Conservation (phyloP, 2,329 filamentous ascomycete species). For the Colletotrichum eremochloae region DNA sequence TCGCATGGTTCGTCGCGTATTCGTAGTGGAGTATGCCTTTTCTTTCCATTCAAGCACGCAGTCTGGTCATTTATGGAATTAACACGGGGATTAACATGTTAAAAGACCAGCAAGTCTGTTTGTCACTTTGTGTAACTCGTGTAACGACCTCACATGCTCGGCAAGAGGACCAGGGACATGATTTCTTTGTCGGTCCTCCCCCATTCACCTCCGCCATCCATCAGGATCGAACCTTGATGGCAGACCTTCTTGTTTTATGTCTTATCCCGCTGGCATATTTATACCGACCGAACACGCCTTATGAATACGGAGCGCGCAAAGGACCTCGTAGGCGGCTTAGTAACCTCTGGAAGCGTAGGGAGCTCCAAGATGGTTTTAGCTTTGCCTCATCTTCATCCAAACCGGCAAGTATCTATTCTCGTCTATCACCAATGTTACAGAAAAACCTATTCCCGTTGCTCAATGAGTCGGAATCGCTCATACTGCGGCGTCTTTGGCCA, state of each 20-base stretch:
- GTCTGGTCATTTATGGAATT: background rate
- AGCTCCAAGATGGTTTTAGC: background rate
- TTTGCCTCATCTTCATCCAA: background rate
- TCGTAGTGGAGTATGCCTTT: background rate
- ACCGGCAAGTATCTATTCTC: background rate
- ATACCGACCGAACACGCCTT: no score
- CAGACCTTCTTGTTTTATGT: background rate
- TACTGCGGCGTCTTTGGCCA: background rate
- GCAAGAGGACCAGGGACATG: background rate
- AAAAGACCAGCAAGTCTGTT: background rate
- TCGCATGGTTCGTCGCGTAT: background rate
- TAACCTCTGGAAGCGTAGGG: background rate
- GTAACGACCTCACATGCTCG: background rate
- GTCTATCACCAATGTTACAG: background rate
- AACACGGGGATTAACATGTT: no score
- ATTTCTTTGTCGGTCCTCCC: background rate
- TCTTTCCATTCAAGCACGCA: background rate
- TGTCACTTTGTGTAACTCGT: background rate
- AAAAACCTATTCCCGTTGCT: background rate
- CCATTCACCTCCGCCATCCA: background rate
- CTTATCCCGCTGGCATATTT: no score
- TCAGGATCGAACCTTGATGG: no score
- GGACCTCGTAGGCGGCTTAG: background rate
- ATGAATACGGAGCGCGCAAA: background rate
- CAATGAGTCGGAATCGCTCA: background rate